These are phyloP conservation scores for Plantago lanceolata DNA, from an alignment of 305 asterid genomes.

Conservation along the genomic window DNA sequence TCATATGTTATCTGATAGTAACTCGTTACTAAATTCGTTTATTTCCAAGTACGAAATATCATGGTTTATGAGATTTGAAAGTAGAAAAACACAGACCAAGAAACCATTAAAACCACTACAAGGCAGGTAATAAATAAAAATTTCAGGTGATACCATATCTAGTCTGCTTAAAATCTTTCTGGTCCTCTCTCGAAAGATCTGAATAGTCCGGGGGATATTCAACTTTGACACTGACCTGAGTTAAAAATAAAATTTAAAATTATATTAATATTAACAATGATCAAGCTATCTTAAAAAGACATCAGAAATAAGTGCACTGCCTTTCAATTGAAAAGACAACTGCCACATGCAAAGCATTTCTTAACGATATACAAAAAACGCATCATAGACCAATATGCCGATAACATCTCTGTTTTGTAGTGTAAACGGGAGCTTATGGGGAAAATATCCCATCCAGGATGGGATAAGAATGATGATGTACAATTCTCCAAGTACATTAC, in stretches of 20 bases:
- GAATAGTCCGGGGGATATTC: constrained; percentile 84
- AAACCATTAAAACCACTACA: constrained; percentile 14
- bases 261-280: constrained; percentile 2
- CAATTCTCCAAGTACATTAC: constrained; percentile 7
- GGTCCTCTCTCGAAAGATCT: constrained; percentile 88
- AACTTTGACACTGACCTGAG: constrained; percentile 82
- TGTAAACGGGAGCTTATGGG: neutral
- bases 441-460: neutral
- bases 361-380: constrained; percentile 14
- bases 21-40: neutral
- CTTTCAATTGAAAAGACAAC: constrained; percentile 13
- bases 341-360: constrained; percentile 15
- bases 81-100: constrained; percentile 7
- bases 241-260: neutral
- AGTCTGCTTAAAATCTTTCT: constrained; percentile 89
- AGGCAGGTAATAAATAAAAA: constrained; percentile 20
- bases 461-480: constrained; percentile 1
- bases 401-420: constrained; percentile 2
- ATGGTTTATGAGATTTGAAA: constrained; percentile 15
- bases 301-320: constrained; percentile 2
- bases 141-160: constrained; percentile 67
- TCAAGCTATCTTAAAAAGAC: constrained; percentile 17
- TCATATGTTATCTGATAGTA: constrained; percentile 6
- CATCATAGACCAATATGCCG: constrained; percentile 13
- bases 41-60: constrained; percentile 8